Conservation (phyloP, 176 grass and related monocot genomes). For the Alopecurus myosuroides region DNA sequence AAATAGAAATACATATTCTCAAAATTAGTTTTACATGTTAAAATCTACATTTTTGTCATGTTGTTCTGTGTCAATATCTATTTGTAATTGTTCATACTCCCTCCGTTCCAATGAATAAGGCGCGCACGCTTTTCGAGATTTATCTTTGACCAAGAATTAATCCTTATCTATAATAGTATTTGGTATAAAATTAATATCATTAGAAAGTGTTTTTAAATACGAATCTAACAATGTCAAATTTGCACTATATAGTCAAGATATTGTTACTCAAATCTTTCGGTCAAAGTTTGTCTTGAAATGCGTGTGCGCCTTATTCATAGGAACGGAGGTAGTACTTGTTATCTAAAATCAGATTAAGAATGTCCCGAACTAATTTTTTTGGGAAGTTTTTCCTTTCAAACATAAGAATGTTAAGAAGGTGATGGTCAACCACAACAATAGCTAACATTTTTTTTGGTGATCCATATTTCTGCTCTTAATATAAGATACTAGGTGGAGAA, state of each 20-base stretch:
- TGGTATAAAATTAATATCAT: no score
- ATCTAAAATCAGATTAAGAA: constrained; percentile 7
- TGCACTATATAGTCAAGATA: no score
- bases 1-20: neutral
- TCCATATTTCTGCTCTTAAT: constrained; percentile 9
- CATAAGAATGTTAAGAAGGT: constrained; percentile 12
- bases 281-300: no score
- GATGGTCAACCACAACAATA: constrained; percentile 26
- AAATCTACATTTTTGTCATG: neutral
- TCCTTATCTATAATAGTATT: no score
- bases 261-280: no score
- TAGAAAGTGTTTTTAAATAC: no score
- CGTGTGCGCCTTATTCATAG: no score
- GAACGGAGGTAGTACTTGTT: no score
- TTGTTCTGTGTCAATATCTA: neutral
- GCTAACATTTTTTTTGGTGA: neutral
- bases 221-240: no score
- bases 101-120: no score
- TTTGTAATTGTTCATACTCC: neutral
- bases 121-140: no score
- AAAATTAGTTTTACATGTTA: neutral
- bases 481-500: constrained; percentile 4
- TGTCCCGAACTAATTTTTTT: neutral
- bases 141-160: no score
- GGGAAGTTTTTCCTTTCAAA: neutral